Evolutionary conservation across 2,329 filamentous ascomycete genomes (phyloP), one percentile per base, ranked within the genome.

Genomic region (Shiraia sp.): DNA sequence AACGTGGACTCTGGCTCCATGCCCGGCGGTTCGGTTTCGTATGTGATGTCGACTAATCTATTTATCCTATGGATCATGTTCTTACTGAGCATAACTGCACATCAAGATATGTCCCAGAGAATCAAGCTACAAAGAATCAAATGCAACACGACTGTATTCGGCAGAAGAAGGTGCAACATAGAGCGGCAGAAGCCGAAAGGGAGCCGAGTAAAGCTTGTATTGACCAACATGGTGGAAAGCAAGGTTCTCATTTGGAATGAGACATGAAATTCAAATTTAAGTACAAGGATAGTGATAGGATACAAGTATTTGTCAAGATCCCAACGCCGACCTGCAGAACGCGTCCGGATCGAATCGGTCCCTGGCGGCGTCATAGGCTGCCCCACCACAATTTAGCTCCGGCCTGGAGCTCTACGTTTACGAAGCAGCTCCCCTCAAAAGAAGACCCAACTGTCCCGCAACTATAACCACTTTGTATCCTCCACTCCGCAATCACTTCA

Each of bases 381-480:
- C 49, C 49, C 49, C 49, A 47, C 44, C 23, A 43, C 37, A 23
- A 25, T 19, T 10, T 28, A 28, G 19, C 16, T 12, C 15, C n/a
- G 32, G 36, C 42, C 49, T 48, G 40, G 52, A 51, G 51, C 49
- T 54, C 22, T 24, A 35, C 41, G 38, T 44, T 49, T 47, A 41
- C 31, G 39, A 49, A 52, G 48, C 42, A 50, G 23, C 34, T 32
- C 48, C 51, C 51, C 51, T 49, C 43, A 40, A 27, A 26, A 42
- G 19, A 32, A 13, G 6, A 22, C 15, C 30, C 16, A 38, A 12
- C 10, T 26, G 33, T 16, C 40, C 16, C 23, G 40, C 36, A 27
- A 46, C 26, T 15, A 36, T 32, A 35, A 3, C 34, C 38, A n/a
- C 27, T 22, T 28, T 42, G 16, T 40, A 10, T 12, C 37, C 16